Evolutionary conservation across 106 monocot species (phyloP), one percentile per base, ranked within the genome.

Genomic region (Apostasia ramifera): DNA sequence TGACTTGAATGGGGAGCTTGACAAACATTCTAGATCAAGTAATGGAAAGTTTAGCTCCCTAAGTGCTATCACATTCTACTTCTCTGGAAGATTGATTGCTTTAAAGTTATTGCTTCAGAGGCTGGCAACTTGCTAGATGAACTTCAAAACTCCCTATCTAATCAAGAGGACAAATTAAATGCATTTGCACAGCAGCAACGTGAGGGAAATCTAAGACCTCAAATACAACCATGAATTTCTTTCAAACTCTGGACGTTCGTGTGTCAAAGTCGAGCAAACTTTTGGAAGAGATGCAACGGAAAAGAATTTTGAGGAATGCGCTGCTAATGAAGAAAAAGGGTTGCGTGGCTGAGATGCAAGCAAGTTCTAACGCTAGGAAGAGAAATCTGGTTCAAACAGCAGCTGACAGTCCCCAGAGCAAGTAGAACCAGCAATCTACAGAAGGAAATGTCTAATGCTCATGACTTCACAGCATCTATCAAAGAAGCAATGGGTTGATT

Each of bases 231-330:
- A 73, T 77, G 68, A 76, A 80, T 79, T 98, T 98, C 74, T 98
- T 98, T 76, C 61, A 81, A 40, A 77, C 85, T 1, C 77, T 98
- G 45, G 92, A 98, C 68, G 56, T 61, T 72, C 89, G 90, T 81
- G 83, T 81, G 63, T 85, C 81, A 4, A 92, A 79, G n/a, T 73
- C 92, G 69, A 87, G 70, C 72, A 79, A 66, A 74, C 92, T 92
- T 70, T 71, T 92, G 82, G 79, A 87, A 75, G 87, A 92, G 77
- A 83, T 92, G 39, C 92, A 90, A 81, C 55, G 74, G 97, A 98
- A 71, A 92, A 73, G 73, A 98, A 98, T 47, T 98, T 98, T 77
- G 97, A 98, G 97, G 89, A 98, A 54, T 90, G 92, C 76, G 81
- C 92, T 76, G 87, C 83, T 49, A 92, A 74, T 73, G 97, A 98